Percentiles rank a stretch among this genome's conserved stretches.
phyloP scores from a whole-genome alignment of 1,284 basidiomycete genomes.

The Tranzscheliella williamsii region DNA sequence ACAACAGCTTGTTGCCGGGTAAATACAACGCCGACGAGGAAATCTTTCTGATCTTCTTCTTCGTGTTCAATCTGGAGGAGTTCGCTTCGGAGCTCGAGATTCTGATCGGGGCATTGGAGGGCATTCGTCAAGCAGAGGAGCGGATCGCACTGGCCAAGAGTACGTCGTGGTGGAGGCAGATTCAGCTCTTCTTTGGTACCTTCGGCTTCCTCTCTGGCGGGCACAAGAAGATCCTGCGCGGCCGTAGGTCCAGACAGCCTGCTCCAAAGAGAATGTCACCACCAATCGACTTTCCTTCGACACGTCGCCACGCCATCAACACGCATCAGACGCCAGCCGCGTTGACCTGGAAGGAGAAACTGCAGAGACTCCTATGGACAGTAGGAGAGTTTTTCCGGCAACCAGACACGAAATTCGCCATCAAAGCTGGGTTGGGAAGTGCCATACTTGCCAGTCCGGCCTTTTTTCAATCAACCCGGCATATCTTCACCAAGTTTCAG shows the following conservation, averaged over 20 bases:
- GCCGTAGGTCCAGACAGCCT: background rate
- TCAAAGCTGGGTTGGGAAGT: slow-evolving; percentile 75
- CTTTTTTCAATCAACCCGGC: slow-evolving; percentile 77
- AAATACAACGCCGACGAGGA: slow-evolving; percentile 44
- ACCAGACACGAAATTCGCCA: slow-evolving; percentile 80
- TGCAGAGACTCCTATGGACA: slow-evolving; percentile 70
- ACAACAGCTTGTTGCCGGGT: slow-evolving; percentile 3
- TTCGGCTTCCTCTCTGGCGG: slow-evolving; percentile 17
- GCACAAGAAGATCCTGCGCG: background rate
- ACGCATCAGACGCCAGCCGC: slow-evolving; percentile 76
- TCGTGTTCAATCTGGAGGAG: slow-evolving; percentile 55
- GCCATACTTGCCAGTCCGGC: slow-evolving; percentile 82
- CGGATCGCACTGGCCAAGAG: slow-evolving; percentile 30
- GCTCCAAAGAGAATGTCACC: slow-evolving; percentile 65
- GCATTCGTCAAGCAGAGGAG: slow-evolving; percentile 34
- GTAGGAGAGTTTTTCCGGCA: slow-evolving; percentile 73
- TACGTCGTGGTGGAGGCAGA: slow-evolving; percentile 22
- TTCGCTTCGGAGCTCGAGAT: slow-evolving; percentile 45
- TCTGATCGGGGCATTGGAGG: slow-evolving; percentile 39
- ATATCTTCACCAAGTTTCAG: slow-evolving; percentile 76
- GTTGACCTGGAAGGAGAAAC: slow-evolving; percentile 33
- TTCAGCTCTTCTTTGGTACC: slow-evolving; percentile 16
- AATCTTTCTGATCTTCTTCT: slow-evolving; percentile 56
- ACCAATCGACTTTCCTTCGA: slow-evolving; percentile 72
- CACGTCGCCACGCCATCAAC: slow-evolving; percentile 77